Base-by-base conservation (phyloP, 2,329 filamentous ascomycete genomes). In the Thyridium curvatum region DNA sequence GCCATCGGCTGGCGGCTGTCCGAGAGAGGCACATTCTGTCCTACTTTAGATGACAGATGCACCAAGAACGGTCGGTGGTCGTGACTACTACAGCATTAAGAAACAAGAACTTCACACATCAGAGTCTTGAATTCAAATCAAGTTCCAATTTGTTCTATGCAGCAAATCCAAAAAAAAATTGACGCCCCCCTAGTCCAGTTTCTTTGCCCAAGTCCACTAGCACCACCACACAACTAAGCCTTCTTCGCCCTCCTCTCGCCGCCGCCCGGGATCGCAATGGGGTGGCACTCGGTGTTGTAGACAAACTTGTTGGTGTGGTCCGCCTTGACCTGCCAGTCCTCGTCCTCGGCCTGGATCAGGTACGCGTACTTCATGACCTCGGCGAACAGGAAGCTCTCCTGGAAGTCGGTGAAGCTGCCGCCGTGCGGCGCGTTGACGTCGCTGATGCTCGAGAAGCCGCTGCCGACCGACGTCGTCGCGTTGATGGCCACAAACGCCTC, bases 341-440 rank as follows among this genome's bases (percentile, higher is more conserved):
- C 77, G 26, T 86, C 83, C 55, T 59, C 65, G 1, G 75, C 71
- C 54, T 80, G 78, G 42, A 86, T 84, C 50, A 94, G 58, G 62
- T 86, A 94, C 41, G 74, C 68, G 58, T 94, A 94, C 70, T 94
- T 94, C 59, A 94, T 57, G 45, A 89, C 84, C 66, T 94, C 88
- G 0, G 88, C 87, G 58, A 94, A 88, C 68, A 85, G 82, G 65
- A 93, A 94, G 52, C 84, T 90, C 64, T 94, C 86, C 69, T 91
- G 84, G 56, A 83, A 82, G 57, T 94, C 77, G 32, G 61, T 59
- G 42, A 73, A 78, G 0, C 62, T 60, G 1, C 84, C 84, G 9
- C 85, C 86, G 21, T 67, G 69, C 4, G 53, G 50, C 3, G 61
- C 63, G 48, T 84, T 86, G 34, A 94, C 85, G 54, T 94, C 60